Evolutionary conservation across 192 early-diverging fungal genomes (phyloP).

Genomic region (Ambispora gerdemannii): DNA sequence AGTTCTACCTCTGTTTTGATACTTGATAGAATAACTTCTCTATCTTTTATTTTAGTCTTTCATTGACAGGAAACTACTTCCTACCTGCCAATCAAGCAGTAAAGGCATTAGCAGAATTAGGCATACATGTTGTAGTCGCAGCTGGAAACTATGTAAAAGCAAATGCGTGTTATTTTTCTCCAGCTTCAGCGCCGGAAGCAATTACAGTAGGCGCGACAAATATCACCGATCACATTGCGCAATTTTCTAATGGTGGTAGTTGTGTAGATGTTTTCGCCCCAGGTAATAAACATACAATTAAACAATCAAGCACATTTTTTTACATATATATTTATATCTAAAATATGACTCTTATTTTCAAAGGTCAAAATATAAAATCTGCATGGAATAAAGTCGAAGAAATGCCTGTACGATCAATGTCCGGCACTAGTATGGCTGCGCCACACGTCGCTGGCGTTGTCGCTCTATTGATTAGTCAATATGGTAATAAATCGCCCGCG

Average conservation of each 20-base stretch:
- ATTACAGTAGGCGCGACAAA: slow-evolving; percentile 84
- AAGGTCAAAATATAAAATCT: slow-evolving; percentile 50
- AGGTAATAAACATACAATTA: slow-evolving; percentile 66
- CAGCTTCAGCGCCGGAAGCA: slow-evolving; percentile 48
- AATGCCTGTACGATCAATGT: slow-evolving; percentile 37
- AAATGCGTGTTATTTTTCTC: slow-evolving; percentile 48
- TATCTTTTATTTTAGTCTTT: slow-evolving; percentile 40
- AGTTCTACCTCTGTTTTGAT: slow-evolving; percentile 38
- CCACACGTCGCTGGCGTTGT: slow-evolving; percentile 56
- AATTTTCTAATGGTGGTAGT: slow-evolving; percentile 82
- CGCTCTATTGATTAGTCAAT: slow-evolving; percentile 35
- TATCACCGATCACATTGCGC: slow-evolving; percentile 66
- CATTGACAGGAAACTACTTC: slow-evolving; percentile 34
- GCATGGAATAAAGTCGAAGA: slow-evolving; percentile 41
- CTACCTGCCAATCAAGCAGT: slow-evolving; percentile 31
- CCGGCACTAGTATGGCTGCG: slow-evolving; percentile 58
- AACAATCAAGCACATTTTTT: too few species aligned
- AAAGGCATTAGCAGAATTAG: slow-evolving; percentile 37
- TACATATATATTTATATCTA: slow-evolving; percentile 43
- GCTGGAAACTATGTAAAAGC: slow-evolving; percentile 60
- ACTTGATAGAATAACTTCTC: slow-evolving; percentile 32
- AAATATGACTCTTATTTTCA: slow-evolving; percentile 37
- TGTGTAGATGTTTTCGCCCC: slow-evolving; percentile 96
- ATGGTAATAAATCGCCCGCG: slow-evolving; percentile 1
- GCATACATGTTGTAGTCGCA: slow-evolving; percentile 56